phyloP scores from a whole-genome alignment of 495 filamentous ascomycete genomes.

The Penicillium waksmanii region DNA sequence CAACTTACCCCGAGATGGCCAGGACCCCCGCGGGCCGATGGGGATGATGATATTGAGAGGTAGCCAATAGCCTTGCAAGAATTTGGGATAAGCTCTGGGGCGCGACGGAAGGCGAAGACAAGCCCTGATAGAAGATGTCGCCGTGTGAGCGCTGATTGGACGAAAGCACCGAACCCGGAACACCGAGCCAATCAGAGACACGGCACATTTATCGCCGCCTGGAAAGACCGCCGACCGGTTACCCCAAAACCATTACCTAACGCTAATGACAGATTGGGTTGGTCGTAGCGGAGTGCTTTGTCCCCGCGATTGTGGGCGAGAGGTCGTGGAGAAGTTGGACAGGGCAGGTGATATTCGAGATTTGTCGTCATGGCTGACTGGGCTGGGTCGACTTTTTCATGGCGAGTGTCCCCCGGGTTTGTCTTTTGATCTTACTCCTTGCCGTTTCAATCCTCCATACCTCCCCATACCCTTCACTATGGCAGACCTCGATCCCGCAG shows the following conservation, averaged over 20 bases:
- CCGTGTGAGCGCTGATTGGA: conserved; percentile 17
- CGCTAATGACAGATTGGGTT: conserved; percentile 1
- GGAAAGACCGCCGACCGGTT: conserved; percentile 3
- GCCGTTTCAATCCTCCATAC: conserved; percentile 2
- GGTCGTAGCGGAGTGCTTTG: conserved; percentile 7
- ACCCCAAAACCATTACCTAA: conserved; percentile 38
- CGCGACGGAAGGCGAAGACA: conserved; percentile 4
- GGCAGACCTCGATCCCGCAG: conserved; percentile 5
- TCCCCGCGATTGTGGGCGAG: conserved; percentile 15
- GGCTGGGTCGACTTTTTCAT: conserved; percentile 10
- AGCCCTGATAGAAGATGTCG: conserved; percentile 12
- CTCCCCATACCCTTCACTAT: neutral
- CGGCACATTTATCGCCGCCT: conserved; percentile 20
- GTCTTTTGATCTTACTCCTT: conserved; percentile 5
- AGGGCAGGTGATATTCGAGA: conserved; percentile 18
- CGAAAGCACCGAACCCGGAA: conserved; percentile 22
- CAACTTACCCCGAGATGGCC: conserved; percentile 16
- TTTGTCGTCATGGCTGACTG: conserved; percentile 16
- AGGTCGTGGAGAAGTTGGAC: conserved; percentile 15
- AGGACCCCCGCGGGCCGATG: conserved; percentile 5
- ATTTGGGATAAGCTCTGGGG: conserved; percentile 23
- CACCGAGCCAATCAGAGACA: conserved; percentile 11
- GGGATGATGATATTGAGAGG: neutral
- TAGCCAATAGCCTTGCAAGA: conserved; percentile 6
- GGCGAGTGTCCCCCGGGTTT: conserved; percentile 4